These are phyloP conservation scores for Stemphylium beticola DNA, from an alignment of 2,329 filamentous ascomycete species.

Conservation along the genomic window DNA sequence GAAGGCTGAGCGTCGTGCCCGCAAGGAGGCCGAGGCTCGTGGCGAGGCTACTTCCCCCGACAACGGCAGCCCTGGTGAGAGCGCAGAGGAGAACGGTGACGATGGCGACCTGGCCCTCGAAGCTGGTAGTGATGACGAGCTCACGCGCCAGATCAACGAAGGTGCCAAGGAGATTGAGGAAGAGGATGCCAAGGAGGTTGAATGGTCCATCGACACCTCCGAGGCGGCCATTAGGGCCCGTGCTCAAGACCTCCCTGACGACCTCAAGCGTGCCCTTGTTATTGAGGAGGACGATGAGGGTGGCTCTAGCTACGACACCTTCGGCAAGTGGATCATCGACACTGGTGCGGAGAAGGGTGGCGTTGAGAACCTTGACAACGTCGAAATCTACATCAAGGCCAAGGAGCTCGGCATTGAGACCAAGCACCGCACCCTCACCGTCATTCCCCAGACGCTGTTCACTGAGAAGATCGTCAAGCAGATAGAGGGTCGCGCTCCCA, in stretches of 20 bases:
- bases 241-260: conserved; percentile 88
- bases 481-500: conserved; percentile 79
- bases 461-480: conserved; percentile 88
- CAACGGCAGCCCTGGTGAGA: conserved; percentile 69
- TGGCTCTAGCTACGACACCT: conserved; percentile 82
- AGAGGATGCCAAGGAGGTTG: conserved; percentile 77
- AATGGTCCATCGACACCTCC: conserved; percentile 97
- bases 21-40: conserved; percentile 71
- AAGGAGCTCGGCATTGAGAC: conserved; percentile 92
- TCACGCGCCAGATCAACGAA: conserved; percentile 75
- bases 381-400: conserved; percentile 94
- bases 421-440: conserved; percentile 92
- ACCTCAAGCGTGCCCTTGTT: conserved; percentile 90
- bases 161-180: conserved; percentile 76
- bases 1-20: conserved; percentile 84
- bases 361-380: conserved; percentile 80
- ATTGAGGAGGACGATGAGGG: conserved; percentile 83
- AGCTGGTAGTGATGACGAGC: conserved; percentile 87
- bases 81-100: conserved; percentile 67
- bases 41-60: conserved; percentile 60
- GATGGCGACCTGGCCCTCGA: conserved; percentile 71
- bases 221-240: conserved; percentile 94
- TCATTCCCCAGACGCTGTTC: conserved; percentile 93
- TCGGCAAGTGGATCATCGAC: conserved; percentile 91
- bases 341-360: conserved; percentile 72